These are phyloP conservation scores for Trametes cinnabarina DNA, from an alignment of 768 basidiomycete genomes.

Conservation along the genomic window DNA sequence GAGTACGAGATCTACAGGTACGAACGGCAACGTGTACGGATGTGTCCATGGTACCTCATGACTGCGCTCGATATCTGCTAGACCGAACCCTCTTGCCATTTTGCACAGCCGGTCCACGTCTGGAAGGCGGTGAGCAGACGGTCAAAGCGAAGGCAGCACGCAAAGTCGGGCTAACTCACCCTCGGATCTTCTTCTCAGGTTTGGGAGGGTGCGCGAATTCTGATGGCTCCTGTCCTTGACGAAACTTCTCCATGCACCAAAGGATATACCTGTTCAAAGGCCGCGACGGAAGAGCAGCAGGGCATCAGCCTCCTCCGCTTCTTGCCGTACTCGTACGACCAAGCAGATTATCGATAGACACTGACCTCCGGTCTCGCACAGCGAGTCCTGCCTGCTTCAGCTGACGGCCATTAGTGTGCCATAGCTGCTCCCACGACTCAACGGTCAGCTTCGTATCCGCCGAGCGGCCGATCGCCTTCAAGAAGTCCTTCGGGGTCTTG, in stretches of 20 bases:
- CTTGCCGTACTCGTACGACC: background rate
- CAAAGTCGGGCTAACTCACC: slow-evolving; percentile 47
- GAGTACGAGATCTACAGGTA: slow-evolving; percentile 4
- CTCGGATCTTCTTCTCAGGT: slow-evolving; percentile 78
- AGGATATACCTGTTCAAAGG: slow-evolving; percentile 62
- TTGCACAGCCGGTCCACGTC: slow-evolving; percentile 75
- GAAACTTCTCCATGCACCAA: slow-evolving; percentile 83
- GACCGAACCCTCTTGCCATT: slow-evolving; percentile 75
- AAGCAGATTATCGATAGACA: slow-evolving; percentile 1
- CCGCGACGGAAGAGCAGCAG: background rate
- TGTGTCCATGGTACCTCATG: no score
- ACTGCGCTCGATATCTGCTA: slow-evolving; percentile 40
- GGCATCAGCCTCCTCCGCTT: background rate
- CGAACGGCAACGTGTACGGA: background rate
- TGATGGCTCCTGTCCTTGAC: slow-evolving; percentile 50
- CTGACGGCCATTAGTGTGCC: slow-evolving; percentile 54
- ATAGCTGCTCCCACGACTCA: slow-evolving; percentile 73
- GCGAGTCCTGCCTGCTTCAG: slow-evolving; percentile 65
- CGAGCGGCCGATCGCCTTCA: slow-evolving; percentile 71
- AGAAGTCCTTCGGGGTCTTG: slow-evolving; percentile 57
- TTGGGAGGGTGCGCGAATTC: slow-evolving; percentile 63
- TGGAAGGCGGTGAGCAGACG: background rate
- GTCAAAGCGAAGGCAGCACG: background rate
- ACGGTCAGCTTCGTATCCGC: slow-evolving; percentile 61
- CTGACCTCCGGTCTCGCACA: slow-evolving; percentile 70